A percentile compares a stretch with the other conserved stretches of the same genome.
phyloP scores from a whole-genome alignment of 768 basidiomycete genomes.

The Trametes maxima region DNA sequence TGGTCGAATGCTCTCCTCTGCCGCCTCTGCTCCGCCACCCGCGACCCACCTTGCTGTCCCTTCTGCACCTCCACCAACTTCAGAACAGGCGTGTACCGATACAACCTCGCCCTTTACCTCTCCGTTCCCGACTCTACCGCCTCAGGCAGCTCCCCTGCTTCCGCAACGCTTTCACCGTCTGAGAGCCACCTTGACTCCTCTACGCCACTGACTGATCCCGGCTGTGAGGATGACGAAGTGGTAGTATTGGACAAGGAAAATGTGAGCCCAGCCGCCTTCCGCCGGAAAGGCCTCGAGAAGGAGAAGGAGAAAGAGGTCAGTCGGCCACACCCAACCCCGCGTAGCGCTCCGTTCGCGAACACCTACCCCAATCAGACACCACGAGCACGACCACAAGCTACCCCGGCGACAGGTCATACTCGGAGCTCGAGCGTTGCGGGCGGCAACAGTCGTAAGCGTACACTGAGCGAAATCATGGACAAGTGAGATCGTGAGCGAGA shows the following conservation, averaged over 20 bases:
- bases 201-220: slow-evolving; percentile 12
- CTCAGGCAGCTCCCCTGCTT: neutral
- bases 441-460: slow-evolving; percentile 51
- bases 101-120: neutral
- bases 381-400: neutral
- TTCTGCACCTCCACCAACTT: neutral
- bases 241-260: slow-evolving; percentile 73
- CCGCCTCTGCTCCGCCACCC: slow-evolving; percentile 38
- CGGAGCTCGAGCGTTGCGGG: neutral
- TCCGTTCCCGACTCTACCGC: neutral
- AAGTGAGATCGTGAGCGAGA: slow-evolving; percentile 52
- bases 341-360: neutral
- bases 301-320: slow-evolving; percentile 19
- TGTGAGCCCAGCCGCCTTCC: slow-evolving; percentile 54
- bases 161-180: neutral
- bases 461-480: slow-evolving; percentile 69
- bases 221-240: slow-evolving; percentile 52
- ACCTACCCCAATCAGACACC: neutral
- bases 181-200: neutral
- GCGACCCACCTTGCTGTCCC: slow-evolving; percentile 18
- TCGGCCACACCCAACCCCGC: neutral
- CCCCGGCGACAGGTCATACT: neutral
- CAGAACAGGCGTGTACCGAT: neutral
- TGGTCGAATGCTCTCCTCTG: slow-evolving; percentile 41
- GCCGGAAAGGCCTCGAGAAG: slow-evolving; percentile 21